Base-by-base conservation (phyloP, 169 alveolate species). In the Hepatocystis sp. region DNA sequence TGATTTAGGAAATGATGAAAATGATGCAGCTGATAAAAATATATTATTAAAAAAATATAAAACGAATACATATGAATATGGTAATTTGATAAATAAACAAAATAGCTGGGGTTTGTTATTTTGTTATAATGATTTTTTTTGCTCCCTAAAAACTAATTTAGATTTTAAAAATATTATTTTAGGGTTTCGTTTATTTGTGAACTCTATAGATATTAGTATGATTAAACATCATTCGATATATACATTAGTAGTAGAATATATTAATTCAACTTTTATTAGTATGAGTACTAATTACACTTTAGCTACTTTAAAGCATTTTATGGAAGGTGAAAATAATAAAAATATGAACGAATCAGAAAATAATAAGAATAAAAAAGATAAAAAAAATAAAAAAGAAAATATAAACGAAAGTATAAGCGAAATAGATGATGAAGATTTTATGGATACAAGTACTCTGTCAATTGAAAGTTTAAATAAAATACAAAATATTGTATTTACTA, bases 281-380 rank as follows among this genome's bases (percentile, higher is more conserved):
- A 15, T 81, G 58, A 51, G 84, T 42, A 56, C 1, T 17, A 81
- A 61, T 53, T 81, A 63, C 34, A 7, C 68, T 13, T 36, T 4
- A 13, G 89, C 84, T 8, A 64, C 89, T 25, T 63, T 61, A 15
- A 81, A 81, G 19, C 89, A 81, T 63, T 81, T 81, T 51, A 81
- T 52, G 84, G 42, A 81, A 28, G 49, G 30, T 2, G 84, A 81
- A 23, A 51, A 51, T 63, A 64, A 42, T 8, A 36, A 36, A 36
- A 36, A 36, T 7, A 36, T 10, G 5, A 10, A 36, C 10, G 47
- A 36, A 10, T 5, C 5, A 36, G 47, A 36, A 36, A 7, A 10
- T 10, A 5, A 7, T 7, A 36, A 36, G 15, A 10, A 10, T 36
- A 36, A 36, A 7, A 36, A 36, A 36, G 86, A 76, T 11, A 7